Base-by-base conservation (phyloP, 2,329 filamentous ascomycete genomes). In the Calonectria ilicicola region DNA sequence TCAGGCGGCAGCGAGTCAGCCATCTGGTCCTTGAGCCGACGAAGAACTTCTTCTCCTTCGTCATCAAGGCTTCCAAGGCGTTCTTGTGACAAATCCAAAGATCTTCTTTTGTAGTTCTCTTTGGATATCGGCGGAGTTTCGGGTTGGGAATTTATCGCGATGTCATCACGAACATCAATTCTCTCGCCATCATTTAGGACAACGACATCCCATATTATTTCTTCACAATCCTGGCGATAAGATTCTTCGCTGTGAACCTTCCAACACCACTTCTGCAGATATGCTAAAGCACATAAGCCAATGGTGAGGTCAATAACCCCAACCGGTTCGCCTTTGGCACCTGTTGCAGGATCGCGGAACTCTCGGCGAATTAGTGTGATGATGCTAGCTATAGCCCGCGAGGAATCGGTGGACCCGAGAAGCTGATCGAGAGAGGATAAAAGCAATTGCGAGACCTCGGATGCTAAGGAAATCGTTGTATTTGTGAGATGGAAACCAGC, bases 331-430 rank as follows among this genome's bases (percentile, higher is more conserved):
- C 90, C 90, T 56, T 87, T 85, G 3, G 85, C 84, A 6, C 91
- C 91, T 0, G 91, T 92, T 10, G 89, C 87, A 0, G 91, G 90
- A 70, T 92, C 91, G 65, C 89, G 88, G 71, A 93, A 92, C 80
- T 93, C 92, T 70, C 91, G 87, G 35, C 90, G 87, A 58, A 93
- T 88, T 38, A 93, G 83, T 1, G 89, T 89, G 75, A 93, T 88
- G 77, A 93, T 93, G 79, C 91, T 91, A 2, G 91, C 90, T 71
- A 93, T 92, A 14, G 92, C 91, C 47, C 91, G 85, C 2, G 91
- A 93, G 2, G 91, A 92, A 80, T 93, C 92, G n/a, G 92, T 93
- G 2, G 90, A 92, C 17, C 92, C 92, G 32, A 93, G 89, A 46
- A 93, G 88, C 74, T 91, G 89, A 78, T 93, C 91, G 26, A 93